A percentile compares a stretch with the other conserved stretches of the same genome.
phyloP scores from a whole-genome alignment of 306 rosid genomes.

The Fragaria iinumae region DNA sequence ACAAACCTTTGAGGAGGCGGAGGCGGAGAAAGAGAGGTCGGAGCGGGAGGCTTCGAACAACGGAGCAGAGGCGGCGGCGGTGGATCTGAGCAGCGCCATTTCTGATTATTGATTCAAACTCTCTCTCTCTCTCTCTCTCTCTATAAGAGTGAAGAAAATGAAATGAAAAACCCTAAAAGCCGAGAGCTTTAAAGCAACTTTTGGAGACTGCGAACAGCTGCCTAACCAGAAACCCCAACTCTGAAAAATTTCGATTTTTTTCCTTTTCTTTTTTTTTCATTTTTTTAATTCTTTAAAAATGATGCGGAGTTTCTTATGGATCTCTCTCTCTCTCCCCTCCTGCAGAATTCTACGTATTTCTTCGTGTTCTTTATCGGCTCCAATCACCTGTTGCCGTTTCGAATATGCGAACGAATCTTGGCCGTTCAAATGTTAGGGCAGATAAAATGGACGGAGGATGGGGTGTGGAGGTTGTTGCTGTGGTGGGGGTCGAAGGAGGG shows the following conservation, averaged over 20 bases:
- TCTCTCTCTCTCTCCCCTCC: background rate
- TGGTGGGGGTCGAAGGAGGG: background rate
- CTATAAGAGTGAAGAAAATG: background rate
- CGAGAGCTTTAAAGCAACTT: slow-evolving; percentile 20
- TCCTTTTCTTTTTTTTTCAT: background rate
- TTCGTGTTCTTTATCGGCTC: background rate
- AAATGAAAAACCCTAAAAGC: slow-evolving; percentile 18
- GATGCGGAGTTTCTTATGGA: slow-evolving; percentile 33
- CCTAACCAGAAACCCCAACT: slow-evolving; percentile 12
- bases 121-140: background rate
- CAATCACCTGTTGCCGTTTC: background rate
- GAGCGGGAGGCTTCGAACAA: slow-evolving; percentile 41
- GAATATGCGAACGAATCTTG: rapidly evolving
- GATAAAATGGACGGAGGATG: rapidly evolving
- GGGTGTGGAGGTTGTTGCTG: background rate
- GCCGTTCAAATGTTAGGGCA: background rate
- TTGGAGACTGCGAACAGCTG: slow-evolving; percentile 12
- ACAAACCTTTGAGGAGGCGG: slow-evolving; percentile 49
- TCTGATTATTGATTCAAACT: slow-evolving; percentile 12
- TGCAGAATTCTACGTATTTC: background rate
- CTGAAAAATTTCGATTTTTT: background rate
- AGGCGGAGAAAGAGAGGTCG: slow-evolving; percentile 29
- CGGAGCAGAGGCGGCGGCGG: slow-evolving; percentile 32
- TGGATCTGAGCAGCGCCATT: slow-evolving; percentile 83
- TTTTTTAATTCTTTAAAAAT: background rate